These are phyloP conservation scores for Leccinum ochraceum DNA, from an alignment of 768 basidiomycete species.

Conservation along the genomic window DNA sequence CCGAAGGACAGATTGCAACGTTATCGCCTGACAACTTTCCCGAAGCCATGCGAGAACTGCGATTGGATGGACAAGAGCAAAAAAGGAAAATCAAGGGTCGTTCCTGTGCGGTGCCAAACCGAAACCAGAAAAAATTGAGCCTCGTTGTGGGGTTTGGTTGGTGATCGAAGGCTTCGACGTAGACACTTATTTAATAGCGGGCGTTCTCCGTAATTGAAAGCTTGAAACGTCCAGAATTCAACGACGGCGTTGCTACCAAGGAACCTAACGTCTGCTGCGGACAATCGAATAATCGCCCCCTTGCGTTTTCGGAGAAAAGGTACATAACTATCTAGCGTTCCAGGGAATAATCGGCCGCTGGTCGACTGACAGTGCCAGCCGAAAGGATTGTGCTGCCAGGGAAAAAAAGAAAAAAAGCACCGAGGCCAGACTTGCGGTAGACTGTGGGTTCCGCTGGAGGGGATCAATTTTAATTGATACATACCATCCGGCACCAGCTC, in stretches of 20 bases:
- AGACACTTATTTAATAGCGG: not conserved
- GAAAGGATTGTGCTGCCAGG: constrained; percentile 12
- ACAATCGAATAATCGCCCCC: constrained; percentile 4
- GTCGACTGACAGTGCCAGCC: constrained; percentile 14
- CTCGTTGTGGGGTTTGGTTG: constrained; percentile 7
- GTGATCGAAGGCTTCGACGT: constrained; percentile 11
- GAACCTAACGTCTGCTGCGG: constrained; percentile 9
- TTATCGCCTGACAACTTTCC: constrained; percentile 21
- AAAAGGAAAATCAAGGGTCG: constrained; percentile 15
- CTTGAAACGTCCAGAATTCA: constrained; percentile 13
- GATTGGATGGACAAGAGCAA: constrained; percentile 6
- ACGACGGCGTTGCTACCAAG: constrained; percentile 3
- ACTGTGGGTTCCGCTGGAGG: constrained; percentile 8
- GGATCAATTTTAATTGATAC: constrained; percentile 9
- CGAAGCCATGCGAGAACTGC: constrained; percentile 13
- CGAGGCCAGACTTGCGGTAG: constrained; percentile 7
- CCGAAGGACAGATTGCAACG: constrained; percentile 23
- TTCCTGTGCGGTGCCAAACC: constrained; percentile 2
- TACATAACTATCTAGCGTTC: constrained; percentile 7
- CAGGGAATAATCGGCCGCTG: constrained; percentile 1
- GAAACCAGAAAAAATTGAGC: constrained; percentile 2
- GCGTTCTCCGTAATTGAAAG: constrained; percentile 13
- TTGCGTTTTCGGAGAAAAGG: constrained; percentile 1
- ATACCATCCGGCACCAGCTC: constrained; percentile 7
- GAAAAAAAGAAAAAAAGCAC: not conserved